Evolutionary conservation across 306 rosid genomes (phyloP).

Genomic region (Lathyrus aphaca): DNA sequence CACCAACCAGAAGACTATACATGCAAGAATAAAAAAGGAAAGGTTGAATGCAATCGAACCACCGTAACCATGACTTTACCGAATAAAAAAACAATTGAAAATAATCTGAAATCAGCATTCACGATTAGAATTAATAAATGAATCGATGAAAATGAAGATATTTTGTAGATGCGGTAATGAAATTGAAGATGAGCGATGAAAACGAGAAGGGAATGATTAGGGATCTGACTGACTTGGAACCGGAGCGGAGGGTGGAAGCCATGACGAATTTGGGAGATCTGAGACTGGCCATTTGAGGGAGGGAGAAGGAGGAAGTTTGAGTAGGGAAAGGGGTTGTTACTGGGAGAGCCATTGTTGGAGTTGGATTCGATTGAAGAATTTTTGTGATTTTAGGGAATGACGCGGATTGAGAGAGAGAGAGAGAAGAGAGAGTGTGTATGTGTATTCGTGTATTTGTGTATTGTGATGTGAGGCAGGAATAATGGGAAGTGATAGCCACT

Average conservation of each 20-base stretch:
- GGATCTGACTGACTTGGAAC: slow-evolving; percentile 57
- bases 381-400: neutral
- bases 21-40: slow-evolving; percentile 13
- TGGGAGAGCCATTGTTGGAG: slow-evolving; percentile 61
- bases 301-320: slow-evolving; percentile 56
- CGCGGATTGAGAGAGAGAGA: neutral
- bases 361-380: neutral
- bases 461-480: neutral
- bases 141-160: neutral
- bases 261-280: slow-evolving; percentile 82
- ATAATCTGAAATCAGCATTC: neutral
- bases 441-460: neutral
- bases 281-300: slow-evolving; percentile 66
- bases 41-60: slow-evolving; percentile 39
- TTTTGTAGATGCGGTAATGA: neutral
- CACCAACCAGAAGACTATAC: slow-evolving; percentile 42
- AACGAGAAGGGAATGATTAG: neutral
- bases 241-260: slow-evolving; percentile 87
- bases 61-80: slow-evolving; percentile 39
- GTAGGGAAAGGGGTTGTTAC: slow-evolving; percentile 42
- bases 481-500: slow-evolving; percentile 4
- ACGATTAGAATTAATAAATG: neutral
- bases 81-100: slow-evolving; percentile 24
- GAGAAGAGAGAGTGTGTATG: neutral
- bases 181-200: neutral